A percentile compares a stretch with the other conserved stretches of the same genome.
Conservation (phyloP, 2,329 filamentous ascomycete genomes). For the Trichophyton simii region DNA sequence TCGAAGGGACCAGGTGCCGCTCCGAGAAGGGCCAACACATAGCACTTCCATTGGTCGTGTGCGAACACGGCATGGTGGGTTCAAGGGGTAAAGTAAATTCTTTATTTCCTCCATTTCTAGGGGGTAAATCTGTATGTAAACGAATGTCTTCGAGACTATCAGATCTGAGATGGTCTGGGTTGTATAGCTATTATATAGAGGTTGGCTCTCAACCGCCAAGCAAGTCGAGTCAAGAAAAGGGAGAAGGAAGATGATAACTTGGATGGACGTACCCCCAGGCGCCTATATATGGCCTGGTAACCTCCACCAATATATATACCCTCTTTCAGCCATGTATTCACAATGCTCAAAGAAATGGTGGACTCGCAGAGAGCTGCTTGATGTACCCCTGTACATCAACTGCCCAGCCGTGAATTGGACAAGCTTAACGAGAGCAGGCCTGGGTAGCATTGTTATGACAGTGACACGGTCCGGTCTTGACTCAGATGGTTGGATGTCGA, state of each 20-base stretch:
- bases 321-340: not conserved
- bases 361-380: not conserved
- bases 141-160: no score
- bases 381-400: not conserved
- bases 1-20: constrained; percentile 36
- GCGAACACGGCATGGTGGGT: not conserved
- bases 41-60: not conserved
- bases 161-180: not conserved
- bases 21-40: constrained; percentile 1
- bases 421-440: not conserved
- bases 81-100: not conserved
- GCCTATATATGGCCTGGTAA: not conserved
- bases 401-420: not conserved
- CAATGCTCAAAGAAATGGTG: not conserved
- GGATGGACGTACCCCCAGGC: not conserved
- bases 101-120: not conserved
- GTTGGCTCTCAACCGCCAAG: not conserved
- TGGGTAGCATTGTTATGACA: not conserved
- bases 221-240: not conserved
- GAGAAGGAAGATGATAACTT: not conserved
- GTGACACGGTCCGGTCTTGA: not conserved
- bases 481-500: not conserved
- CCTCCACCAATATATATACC: not conserved
- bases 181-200: no score
- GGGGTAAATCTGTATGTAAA: no score